Evolutionary conservation across 2,329 filamentous ascomycete species (phyloP).

Genomic region (Chlorencoelia australis): DNA sequence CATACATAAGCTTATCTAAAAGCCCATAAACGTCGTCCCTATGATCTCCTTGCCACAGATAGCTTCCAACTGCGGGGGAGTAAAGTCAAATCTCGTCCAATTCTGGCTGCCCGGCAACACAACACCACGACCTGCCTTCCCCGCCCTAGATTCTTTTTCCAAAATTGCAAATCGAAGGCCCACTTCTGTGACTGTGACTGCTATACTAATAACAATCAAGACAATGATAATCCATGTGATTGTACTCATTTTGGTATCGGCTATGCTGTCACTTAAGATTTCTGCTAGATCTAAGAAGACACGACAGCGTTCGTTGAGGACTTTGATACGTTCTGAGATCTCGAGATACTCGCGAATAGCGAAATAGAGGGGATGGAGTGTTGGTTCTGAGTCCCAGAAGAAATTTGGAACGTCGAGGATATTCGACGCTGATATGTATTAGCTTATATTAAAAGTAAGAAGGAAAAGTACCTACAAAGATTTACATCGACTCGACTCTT

Average conservation of each 20-base stretch:
- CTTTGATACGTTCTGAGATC: slow-evolving; percentile 90
- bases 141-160: slow-evolving; percentile 24
- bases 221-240: slow-evolving; percentile 99
- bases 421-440: slow-evolving; percentile 60
- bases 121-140: slow-evolving; percentile 2
- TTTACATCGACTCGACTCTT: slow-evolving; percentile 95
- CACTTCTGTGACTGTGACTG: slow-evolving; percentile 86
- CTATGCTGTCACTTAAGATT: slow-evolving; percentile 84
- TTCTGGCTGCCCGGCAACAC: slow-evolving; percentile 10
- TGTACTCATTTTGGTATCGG: slow-evolving; percentile 87
- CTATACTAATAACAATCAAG: slow-evolving; percentile 80
- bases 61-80: slow-evolving; percentile 18
- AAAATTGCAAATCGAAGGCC: slow-evolving; percentile 75
- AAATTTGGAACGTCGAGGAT: slow-evolving; percentile 94
- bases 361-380: slow-evolving; percentile 84
- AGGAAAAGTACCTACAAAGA: slow-evolving; percentile 59
- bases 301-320: slow-evolving; percentile 91
- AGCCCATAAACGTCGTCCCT: slow-evolving; percentile 16
- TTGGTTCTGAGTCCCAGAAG: slow-evolving; percentile 97
- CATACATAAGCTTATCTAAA: too few species aligned
- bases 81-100: slow-evolving; percentile 23
- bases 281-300: slow-evolving; percentile 95
- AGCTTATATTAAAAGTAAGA: slow-evolving; percentile 6
- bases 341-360: slow-evolving; percentile 96
- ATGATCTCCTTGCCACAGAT: slow-evolving; percentile 24